These are phyloP conservation scores for Coniosporium apollinis DNA, from an alignment of 495 filamentous ascomycete genomes.

Conservation along the genomic window DNA sequence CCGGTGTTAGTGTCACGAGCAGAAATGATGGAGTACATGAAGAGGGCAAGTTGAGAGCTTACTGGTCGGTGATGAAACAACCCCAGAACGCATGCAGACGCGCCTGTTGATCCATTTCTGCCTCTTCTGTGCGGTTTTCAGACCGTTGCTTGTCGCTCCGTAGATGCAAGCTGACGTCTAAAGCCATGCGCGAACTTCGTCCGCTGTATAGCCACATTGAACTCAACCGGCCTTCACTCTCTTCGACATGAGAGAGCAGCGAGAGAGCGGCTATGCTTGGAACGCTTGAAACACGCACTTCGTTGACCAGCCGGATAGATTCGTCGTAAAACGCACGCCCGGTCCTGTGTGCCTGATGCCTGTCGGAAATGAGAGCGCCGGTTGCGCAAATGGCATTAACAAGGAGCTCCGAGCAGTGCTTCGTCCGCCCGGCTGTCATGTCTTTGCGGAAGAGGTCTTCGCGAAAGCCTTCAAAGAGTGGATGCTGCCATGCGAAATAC, in stretches of 20 bases:
- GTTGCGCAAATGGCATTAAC: constrained; percentile 18
- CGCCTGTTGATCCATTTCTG: constrained; percentile 3
- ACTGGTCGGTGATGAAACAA: constrained; percentile 11
- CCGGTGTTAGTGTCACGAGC: too few relatives aligned
- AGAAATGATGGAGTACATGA: too few relatives aligned
- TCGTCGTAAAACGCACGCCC: constrained; percentile 7
- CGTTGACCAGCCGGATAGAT: constrained; percentile 2
- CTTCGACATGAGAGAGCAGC: constrained; percentile 7
- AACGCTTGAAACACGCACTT: constrained; percentile 1
- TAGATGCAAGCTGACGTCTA: constrained; percentile 8
- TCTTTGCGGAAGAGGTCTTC: neutral
- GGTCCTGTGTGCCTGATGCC: constrained; percentile 1
- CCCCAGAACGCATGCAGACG: constrained; percentile 12
- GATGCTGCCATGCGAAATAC: neutral
- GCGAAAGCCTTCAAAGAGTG: neutral
- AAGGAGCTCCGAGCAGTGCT: neutral
- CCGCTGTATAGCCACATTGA: constrained; percentile 7
- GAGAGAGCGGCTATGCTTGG: constrained; percentile 6
- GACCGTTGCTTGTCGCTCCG: constrained; percentile 1
- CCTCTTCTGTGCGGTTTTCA: constrained; percentile 1
- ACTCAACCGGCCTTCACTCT: constrained; percentile 5
- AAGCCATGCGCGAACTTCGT: constrained; percentile 7
- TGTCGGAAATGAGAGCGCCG: constrained; percentile 12
- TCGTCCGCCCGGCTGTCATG: neutral
- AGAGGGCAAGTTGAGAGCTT: too few relatives aligned